Conservation (phyloP, 169 alveolate species). For the Plasmodium falciparum region DNA sequence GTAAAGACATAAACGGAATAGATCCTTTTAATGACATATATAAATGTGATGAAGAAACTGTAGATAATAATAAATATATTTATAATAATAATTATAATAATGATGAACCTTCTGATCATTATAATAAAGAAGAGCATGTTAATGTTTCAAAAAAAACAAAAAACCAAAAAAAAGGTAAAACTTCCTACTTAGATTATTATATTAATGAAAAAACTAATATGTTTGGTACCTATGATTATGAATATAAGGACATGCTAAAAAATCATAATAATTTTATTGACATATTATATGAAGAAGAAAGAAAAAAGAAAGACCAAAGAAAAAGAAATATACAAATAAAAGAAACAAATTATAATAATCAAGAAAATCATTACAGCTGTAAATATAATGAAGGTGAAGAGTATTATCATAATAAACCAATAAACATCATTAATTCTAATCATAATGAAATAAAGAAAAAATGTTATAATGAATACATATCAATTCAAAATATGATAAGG, state of each 20-base stretch:
- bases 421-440: no score
- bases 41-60: neutral
- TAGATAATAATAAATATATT: no score
- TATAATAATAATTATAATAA: no score
- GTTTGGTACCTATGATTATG: neutral
- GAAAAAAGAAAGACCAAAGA: constrained; percentile 10
- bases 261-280: constrained; percentile 39
- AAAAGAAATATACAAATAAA: constrained; percentile 25
- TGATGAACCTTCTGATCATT: no score
- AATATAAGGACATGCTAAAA: neutral
- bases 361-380: neutral
- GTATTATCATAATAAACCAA: neutral
- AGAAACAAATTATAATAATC: neutral
- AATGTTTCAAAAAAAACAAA: neutral
- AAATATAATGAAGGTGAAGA: neutral
- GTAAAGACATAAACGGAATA: neutral
- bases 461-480: constrained; percentile 16
- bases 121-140: no score
- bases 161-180: neutral
- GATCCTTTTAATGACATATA: no score
- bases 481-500: constrained; percentile 26
- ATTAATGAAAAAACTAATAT: neutral
- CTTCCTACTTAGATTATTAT: neutral
- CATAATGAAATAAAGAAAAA: neutral
- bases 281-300: constrained; percentile 44